phyloP scores from a whole-genome alignment of 192 early-diverging fungal genomes.

The Umbelopsis vinacea region DNA sequence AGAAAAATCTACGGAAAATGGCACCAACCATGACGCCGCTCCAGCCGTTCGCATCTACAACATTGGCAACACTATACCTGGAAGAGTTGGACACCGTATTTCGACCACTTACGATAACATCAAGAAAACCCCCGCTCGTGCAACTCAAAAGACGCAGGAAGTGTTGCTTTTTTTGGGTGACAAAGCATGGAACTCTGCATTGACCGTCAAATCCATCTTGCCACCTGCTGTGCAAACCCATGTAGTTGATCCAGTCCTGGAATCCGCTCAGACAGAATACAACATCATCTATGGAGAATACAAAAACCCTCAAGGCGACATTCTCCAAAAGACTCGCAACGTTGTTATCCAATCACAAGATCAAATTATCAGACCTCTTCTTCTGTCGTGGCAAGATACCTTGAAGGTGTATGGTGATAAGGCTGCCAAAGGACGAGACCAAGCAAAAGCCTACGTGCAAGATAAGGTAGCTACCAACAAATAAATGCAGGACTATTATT shows the following conservation, averaged over 20 bases:
- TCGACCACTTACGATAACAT: conserved; percentile 1
- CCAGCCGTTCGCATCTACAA: background rate
- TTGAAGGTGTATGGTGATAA: conserved; percentile 9
- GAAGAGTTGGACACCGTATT: background rate
- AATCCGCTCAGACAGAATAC: conserved; percentile 11
- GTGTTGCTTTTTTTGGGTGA: conserved; percentile 9
- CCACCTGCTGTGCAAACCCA: conserved; percentile 8
- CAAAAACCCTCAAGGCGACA: conserved; percentile 12
- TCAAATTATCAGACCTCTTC: background rate
- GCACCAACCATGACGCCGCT: background rate
- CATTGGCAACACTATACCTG: background rate
- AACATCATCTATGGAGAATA: conserved; percentile 12
- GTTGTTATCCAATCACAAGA: conserved; percentile 4
- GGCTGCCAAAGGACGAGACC: conserved; percentile 16
- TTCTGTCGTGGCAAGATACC: conserved; percentile 7
- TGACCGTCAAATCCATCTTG: background rate
- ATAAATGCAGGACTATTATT: background rate
- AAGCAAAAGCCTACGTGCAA: conserved; percentile 15
- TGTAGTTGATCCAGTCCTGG: conserved; percentile 3
- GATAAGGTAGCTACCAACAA: conserved; percentile 19
- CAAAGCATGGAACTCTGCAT: conserved; percentile 4
- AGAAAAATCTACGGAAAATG: background rate
- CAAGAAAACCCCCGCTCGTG: conserved; percentile 11
- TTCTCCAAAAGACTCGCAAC: conserved; percentile 11
- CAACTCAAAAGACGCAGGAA: conserved; percentile 10